Base-by-base conservation (phyloP, 2,329 filamentous ascomycete genomes). In the Chaetomium strumarium region DNA sequence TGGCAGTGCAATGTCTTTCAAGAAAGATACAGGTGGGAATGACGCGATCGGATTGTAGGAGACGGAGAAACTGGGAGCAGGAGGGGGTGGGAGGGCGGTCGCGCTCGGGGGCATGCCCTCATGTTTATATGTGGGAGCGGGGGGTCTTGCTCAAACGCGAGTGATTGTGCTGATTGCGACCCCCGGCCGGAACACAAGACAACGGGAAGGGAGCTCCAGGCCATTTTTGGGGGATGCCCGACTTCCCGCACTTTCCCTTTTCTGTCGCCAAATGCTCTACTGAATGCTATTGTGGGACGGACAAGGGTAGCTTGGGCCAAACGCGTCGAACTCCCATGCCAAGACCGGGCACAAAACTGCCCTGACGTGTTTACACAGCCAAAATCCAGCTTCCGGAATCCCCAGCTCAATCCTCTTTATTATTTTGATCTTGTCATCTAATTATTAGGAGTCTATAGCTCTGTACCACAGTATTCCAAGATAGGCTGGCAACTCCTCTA, bases 121-220 rank as follows among this genome's bases (percentile, higher is more conserved):
- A 57, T 77, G 75, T 79, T 82, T 81, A 81, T 82, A 82, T 81
- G 74, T 64, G 67, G 66, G 64, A 75, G 73, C 71, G 72, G 75
- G 76, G 71, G 43, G 69, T 72, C 68, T 71, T 68, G 70, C 74
- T 72, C 76, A 79, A 76, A 75, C 79, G 76, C 68, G 61, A 63
- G 61, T 64, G 60, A 62, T 61, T 62, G 56, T 46, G 60, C 60
- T 55, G 55, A 57, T 58, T 60, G 53, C 56, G 55, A 55, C 57
- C 55, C 49, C 42, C 50, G 13, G 54, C 52, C 43, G 36, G 50
- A 42, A 44, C 56, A 45, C 58, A 58, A 58, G 62, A 62, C 59
- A 59, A 59, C 39, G 42, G 17, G 13, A n/a, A 17, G 17, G 13
- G 8, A 17, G 12, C 52, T 57, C 50, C 51, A 51, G 51, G 42